A percentile compares a stretch with the other conserved stretches of the same genome.
These are phyloP conservation scores for Pichia membranifaciens DNA, from an alignment of 805 yeast species.

Conservation along the genomic window DNA sequence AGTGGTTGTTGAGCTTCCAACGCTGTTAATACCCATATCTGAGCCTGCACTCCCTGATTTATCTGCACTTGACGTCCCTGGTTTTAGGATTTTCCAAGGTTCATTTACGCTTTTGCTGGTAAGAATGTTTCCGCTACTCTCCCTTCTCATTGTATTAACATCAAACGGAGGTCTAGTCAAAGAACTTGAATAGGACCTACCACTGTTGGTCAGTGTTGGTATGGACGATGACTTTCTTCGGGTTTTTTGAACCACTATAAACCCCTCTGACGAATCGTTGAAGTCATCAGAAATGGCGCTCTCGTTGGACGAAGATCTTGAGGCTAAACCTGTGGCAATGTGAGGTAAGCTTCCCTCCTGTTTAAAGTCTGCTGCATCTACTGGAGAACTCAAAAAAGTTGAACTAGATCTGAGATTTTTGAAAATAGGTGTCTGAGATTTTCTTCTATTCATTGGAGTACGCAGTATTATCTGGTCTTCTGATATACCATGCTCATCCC, in stretches of 20 bases:
- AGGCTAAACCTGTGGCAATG: background rate
- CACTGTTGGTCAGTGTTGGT: background rate
- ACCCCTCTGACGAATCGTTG: slow-evolving; percentile 27
- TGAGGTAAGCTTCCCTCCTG: background rate
- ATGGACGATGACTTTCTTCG: slow-evolving; percentile 23
- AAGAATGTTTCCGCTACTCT: background rate
- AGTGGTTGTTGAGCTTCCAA: background rate
- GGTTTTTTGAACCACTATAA: slow-evolving; percentile 30
- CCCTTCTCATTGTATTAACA: background rate
- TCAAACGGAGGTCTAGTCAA: background rate
- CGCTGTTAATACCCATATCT: slow-evolving; percentile 1
- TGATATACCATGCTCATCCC: slow-evolving; percentile 25
- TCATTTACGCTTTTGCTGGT: background rate
- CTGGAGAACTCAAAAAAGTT: background rate
- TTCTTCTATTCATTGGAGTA: slow-evolving; percentile 1
- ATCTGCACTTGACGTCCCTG: background rate
- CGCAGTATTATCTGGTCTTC: slow-evolving; percentile 11
- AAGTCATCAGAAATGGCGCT: slow-evolving; percentile 21
- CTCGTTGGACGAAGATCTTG: slow-evolving; percentile 7
- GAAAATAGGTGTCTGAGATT: background rate
- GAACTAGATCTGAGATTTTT: slow-evolving; percentile 7
- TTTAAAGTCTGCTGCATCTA: background rate
- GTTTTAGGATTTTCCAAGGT: slow-evolving; percentile 2
- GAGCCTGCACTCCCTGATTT: background rate
- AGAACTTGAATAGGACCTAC: slow-evolving; percentile 1